Evolutionary conservation across 345 rosid genomes (phyloP).

Genomic region (Ceriops decandra): DNA sequence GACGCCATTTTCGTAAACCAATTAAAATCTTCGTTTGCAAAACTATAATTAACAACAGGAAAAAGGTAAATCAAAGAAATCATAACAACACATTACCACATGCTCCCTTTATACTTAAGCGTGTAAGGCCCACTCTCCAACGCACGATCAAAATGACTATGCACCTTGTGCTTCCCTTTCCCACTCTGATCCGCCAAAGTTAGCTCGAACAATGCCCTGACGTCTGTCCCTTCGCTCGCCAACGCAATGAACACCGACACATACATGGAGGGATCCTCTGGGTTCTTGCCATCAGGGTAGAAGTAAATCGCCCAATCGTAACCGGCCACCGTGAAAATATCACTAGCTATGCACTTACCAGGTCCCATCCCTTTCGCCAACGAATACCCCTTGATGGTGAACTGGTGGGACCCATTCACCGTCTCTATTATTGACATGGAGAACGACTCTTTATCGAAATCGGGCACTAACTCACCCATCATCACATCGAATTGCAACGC

Average conservation of each 20-base stretch:
- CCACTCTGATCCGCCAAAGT: slow-evolving; percentile 92
- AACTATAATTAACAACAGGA: neutral
- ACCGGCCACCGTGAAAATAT: slow-evolving; percentile 41
- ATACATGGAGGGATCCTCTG: slow-evolving; percentile 61
- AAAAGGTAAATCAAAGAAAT: neutral
- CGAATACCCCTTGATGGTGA: slow-evolving; percentile 54
- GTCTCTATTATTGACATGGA: slow-evolving; percentile 71
- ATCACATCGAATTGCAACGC: slow-evolving; percentile 29
- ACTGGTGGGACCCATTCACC: slow-evolving; percentile 77
- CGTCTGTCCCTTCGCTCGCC: slow-evolving; percentile 85
- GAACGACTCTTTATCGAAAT: slow-evolving; percentile 35
- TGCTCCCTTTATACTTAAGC: slow-evolving; percentile 81
- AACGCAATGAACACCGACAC: slow-evolving; percentile 86
- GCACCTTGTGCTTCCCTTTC: slow-evolving; percentile 80
- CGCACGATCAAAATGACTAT: slow-evolving; percentile 88
- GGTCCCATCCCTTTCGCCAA: slow-evolving; percentile 1
- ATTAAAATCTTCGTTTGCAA: neutral
- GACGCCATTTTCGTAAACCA: neutral
- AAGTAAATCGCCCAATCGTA: slow-evolving; percentile 92
- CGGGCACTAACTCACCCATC: slow-evolving; percentile 40
- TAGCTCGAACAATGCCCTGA: slow-evolving; percentile 85
- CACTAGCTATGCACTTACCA: slow-evolving; percentile 38
- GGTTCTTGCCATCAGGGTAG: slow-evolving; percentile 89
- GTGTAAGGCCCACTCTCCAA: slow-evolving; percentile 87
- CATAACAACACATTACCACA: slow-evolving; percentile 55